A percentile compares a stretch with the other conserved stretches of the same genome.
Conservation (phyloP, 2,329 filamentous ascomycete genomes). For the Colletotrichum sp. region DNA sequence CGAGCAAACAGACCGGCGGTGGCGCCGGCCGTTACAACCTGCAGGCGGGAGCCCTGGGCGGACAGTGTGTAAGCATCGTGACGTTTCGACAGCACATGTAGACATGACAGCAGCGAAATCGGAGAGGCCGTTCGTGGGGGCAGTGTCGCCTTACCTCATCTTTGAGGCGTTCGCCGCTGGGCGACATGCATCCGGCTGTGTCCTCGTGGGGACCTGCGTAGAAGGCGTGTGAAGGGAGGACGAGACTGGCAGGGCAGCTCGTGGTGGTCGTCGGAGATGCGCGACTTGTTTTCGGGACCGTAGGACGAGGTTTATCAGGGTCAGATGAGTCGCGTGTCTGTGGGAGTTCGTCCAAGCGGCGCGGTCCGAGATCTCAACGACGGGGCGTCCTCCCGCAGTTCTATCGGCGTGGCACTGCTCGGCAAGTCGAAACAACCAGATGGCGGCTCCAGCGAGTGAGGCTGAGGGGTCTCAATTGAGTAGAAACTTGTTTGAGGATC, state of each 20-base stretch:
- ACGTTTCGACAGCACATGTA: neutral
- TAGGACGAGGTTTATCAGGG: constrained; percentile 3
- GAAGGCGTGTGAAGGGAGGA: neutral
- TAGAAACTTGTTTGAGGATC: constrained; percentile 3
- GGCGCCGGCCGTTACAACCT: constrained; percentile 62
- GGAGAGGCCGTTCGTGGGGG: neutral
- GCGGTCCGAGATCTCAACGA: constrained; percentile 2
- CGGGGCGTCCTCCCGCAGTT: neutral
- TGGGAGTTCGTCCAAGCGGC: constrained; percentile 13
- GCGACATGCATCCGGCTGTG: constrained; percentile 39
- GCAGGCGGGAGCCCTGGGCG: constrained; percentile 57
- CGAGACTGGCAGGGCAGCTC: neutral
- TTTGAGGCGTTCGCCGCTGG: constrained; percentile 52
- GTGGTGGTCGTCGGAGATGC: neutral
- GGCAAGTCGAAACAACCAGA: constrained; percentile 5
- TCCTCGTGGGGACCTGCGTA: constrained; percentile 17
- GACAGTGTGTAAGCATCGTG: constrained; percentile 14
- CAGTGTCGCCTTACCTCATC: constrained; percentile 55
- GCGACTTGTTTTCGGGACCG: constrained; percentile 11
- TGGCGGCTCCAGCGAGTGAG: neutral
- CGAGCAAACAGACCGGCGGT: constrained; percentile 86
- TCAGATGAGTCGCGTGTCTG: constrained; percentile 17
- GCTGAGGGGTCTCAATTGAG: constrained; percentile 18
- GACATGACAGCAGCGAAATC: neutral
- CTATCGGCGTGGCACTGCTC: constrained; percentile 8